These are phyloP conservation scores for Rhodamnia argentea DNA, from an alignment of 345 rosid genomes.

Conservation along the genomic window DNA sequence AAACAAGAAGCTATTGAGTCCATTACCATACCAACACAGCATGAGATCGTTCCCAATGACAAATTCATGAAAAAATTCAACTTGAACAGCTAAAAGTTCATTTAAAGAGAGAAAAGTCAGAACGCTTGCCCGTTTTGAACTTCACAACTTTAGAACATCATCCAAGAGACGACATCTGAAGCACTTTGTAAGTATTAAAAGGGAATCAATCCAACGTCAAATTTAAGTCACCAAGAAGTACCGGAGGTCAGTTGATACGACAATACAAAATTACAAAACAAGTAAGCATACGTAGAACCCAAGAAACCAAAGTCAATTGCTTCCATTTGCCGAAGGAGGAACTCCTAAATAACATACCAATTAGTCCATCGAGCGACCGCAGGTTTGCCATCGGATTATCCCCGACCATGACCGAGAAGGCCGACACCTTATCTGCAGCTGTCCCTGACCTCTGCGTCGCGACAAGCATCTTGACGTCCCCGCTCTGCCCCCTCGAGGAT, in stretches of 20 bases:
- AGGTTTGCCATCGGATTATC: conserved; percentile 88
- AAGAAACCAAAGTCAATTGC: neutral
- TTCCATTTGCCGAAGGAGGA: neutral
- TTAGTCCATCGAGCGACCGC: conserved; percentile 81
- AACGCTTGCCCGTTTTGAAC: neutral
- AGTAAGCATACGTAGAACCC: neutral
- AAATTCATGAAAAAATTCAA: neutral
- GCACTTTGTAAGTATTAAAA: neutral
- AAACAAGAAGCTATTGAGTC: neutral
- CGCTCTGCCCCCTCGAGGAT: conserved; percentile 51
- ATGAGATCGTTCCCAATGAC: neutral
- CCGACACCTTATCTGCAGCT: conserved; percentile 84
- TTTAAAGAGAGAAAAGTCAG: neutral
- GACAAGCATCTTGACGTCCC: conserved; percentile 77
- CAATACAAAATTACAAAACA: neutral
- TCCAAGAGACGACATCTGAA: neutral
- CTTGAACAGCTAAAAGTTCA: neutral
- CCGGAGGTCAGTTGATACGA: neutral
- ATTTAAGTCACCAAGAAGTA: neutral
- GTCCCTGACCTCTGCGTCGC: conserved; percentile 96
- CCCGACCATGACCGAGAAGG: conserved; percentile 76
- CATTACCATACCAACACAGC: neutral
- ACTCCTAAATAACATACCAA: conserved; percentile 36
- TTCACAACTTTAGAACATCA: neutral
- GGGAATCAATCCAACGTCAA: neutral